phyloP scores from a whole-genome alignment of 2,329 filamentous ascomycete genomes.

The Ciborinia camelliae region DNA sequence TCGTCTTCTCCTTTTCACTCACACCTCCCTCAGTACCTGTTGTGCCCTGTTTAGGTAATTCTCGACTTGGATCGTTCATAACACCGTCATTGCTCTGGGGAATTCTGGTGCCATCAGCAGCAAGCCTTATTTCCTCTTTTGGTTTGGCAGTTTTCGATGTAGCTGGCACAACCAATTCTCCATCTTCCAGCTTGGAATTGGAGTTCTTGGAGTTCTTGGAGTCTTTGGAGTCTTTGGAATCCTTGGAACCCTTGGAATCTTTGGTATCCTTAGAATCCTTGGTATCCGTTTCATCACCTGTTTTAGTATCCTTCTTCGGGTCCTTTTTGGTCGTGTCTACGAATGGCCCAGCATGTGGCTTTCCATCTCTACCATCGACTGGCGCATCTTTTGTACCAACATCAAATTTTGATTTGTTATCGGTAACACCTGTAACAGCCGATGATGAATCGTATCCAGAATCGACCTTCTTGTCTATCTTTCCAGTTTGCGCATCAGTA shows the following conservation, averaged over 20 bases:
- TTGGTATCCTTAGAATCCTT: conserved; percentile 27
- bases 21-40: conserved; percentile 88
- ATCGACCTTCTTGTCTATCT: conserved; percentile 17
- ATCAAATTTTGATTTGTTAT: conserved; percentile 35
- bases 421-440: conserved; percentile 29
- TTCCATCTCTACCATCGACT: conserved; percentile 89
- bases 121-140: conserved; percentile 40
- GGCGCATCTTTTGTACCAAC: conserved; percentile 74
- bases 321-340: conserved; percentile 57
- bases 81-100: conserved; percentile 72
- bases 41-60: conserved; percentile 76
- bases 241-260: background rate
- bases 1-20: conserved; percentile 77
- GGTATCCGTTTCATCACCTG: background rate
- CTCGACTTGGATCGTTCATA: conserved; percentile 83
- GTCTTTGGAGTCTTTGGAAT: conserved; percentile 26
- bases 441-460: conserved; percentile 22
- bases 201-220: conserved; percentile 37
- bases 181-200: conserved; percentile 38
- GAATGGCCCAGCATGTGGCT: conserved; percentile 83
- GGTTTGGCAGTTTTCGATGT: conserved; percentile 48
- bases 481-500: conserved; percentile 25
- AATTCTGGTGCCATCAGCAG: conserved; percentile 58
- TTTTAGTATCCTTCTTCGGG: conserved; percentile 42
- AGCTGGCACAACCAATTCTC: conserved; percentile 37